Evolutionary conservation across 192 early-diverging fungal species (phyloP), one percentile per base, ranked within the genome.

Genomic region (Dissophora globulifera): DNA sequence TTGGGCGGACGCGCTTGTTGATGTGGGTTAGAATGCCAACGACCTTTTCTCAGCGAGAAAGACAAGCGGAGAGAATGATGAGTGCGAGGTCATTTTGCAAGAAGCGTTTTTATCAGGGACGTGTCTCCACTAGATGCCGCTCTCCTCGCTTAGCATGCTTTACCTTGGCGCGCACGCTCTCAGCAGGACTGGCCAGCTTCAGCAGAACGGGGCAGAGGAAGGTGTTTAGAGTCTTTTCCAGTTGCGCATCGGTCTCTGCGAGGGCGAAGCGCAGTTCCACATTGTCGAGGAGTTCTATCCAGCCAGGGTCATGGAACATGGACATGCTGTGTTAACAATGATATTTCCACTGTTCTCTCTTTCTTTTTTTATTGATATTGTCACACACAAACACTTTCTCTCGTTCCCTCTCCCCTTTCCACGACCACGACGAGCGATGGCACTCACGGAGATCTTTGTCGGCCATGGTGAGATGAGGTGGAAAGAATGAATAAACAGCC

Each of bases 11-110:
- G 42, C 96, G 88, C 62, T 93, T 94, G 63, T 92, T 95, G 59
- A 98, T 87, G 60, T 98, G 96, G 10, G 84, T 80, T 9, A 93
- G 83, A 22, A 98, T 83, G 10, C 69, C 82, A 65, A 94, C 90
- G 33, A 94, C 90, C 89, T 92, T 38, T 38, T 38, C 13, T 38
- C 13, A n/a, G n/a, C n/a, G n/a, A n/a, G n/a, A n/a, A n/a, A n/a
- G n/a, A n/a, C n/a, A n/a, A n/a, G n/a, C n/a, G n/a, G n/a, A n/a
- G n/a, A n/a, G n/a, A n/a, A n/a, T n/a, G n/a, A n/a, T n/a, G n/a
- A n/a, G n/a, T n/a, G n/a, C n/a, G n/a, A n/a, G n/a, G n/a, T n/a
- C n/a, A n/a, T n/a, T n/a, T n/a, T n/a, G n/a, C n/a, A n/a, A n/a
- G n/a, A n/a, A n/a, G n/a, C n/a, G n/a, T n/a, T n/a, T n/a, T n/a